Evolutionary conservation across 2,329 filamentous ascomycete genomes (phyloP), one percentile per base, ranked within the genome.

Genomic region (Pestalotiopsis sp.): DNA sequence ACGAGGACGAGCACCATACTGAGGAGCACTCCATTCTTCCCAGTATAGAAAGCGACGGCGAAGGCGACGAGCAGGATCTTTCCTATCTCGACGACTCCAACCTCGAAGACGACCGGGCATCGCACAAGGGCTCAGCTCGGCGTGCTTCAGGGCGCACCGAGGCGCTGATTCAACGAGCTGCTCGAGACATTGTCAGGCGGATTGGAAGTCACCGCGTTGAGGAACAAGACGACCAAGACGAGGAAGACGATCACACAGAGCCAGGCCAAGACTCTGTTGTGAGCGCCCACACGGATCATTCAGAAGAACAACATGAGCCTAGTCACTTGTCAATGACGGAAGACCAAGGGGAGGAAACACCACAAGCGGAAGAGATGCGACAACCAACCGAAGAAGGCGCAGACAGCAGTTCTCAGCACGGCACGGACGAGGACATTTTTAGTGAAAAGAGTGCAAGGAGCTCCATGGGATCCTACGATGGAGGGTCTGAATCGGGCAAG

Each of bases 401-500:
- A 7, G 82, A 86, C 61, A 84, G 80, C 74, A 85, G 84, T 76
- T 87, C 85, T 0, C 85, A 85, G 66, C 82, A 86, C 69, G 80
- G 81, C 58, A 76, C 74, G 13, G 86, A 88, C 25, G 86, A 88
- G 72, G 87, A 89, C 65, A 84, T 90, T 20, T 90, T 90, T 74
- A 89, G 86, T 77, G 86, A 86, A 72, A 83, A 82, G 78, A 90
- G 84, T 76, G 84, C 84, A 1, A 84, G 87, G 52, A 89, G 86
- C 76, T 90, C 88, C 1, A 76, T 88, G 67, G 86, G 86, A 2
- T 89, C 87, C 1, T 80, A 86, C 69, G 79, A 81, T 69, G 78
- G 68, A 70, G 77, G 67, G 71, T 80, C 69, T 72, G 81, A 76
- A 69, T 73, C 69, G 1, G 72, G 72, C 68, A 78, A 79, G 52